Evolutionary conservation across 176 grass and related monocot genomes (phyloP), one percentile per base, ranked within the genome.

Genomic region (Poa pratensis): DNA sequence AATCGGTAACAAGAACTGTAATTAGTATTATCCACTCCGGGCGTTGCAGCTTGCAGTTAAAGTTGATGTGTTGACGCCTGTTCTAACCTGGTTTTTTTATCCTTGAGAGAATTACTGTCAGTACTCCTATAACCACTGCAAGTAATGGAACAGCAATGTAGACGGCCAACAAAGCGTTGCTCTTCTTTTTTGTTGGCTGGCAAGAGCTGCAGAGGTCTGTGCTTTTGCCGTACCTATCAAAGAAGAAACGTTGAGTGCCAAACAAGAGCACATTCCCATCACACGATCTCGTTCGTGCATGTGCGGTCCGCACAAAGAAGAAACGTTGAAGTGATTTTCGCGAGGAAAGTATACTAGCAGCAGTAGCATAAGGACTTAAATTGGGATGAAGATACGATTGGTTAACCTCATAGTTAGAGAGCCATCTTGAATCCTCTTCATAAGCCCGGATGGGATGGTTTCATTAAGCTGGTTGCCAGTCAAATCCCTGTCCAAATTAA

Each of bases 401-500:
- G 39, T 1, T 0, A 6, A 95, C 94, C 54, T 87, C n/a, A 91
- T 24, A 39, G 34, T 80, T 46, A 92, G 45, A 51, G 27, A 79
- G 11, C 88, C 80, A 45, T 80, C 80, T 87, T 87, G 34, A 58
- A 77, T 76, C 12, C 68, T 93, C 72, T 91, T 73, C 6, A 91
- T 67, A 35, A 90, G 64, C 22, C 59, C 80, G 53, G 76, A 28
- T 13, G 93, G 93, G 64, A 95, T 88, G 40, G 70, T 64, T 69
- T 86, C 83, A 51, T 34, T 84, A 15, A 92, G 83, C 18, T 89
- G 42, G 60, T 92, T 94, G 2, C 78, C 63, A 0, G 61, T 90
- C 73, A 95, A 89, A 82, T 95, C 87, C 74, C 90, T 95, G 59
- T 39, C 1, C 10, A 61, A 49, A 49, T 49, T 49, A 49, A 49